Base-by-base conservation (phyloP, 2,329 filamentous ascomycete species). In the Fonsecaea erecta region DNA sequence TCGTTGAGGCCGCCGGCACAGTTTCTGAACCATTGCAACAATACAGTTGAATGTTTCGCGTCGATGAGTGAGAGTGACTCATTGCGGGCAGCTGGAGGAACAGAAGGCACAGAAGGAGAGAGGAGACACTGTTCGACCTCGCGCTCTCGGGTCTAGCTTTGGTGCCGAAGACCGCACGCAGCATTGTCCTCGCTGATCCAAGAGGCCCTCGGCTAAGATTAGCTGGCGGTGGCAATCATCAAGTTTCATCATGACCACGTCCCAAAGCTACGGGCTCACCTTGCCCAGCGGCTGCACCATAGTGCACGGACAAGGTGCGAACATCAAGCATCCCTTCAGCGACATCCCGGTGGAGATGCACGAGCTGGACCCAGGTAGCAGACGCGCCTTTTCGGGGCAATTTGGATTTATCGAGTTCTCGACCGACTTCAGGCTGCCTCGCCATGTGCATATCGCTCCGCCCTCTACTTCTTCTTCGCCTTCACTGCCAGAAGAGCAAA, bases 351-450 rank as follows among this genome's bases (percentile, higher is more conserved):
- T 68, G 12, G 54, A 58, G 21, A 67, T 69, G 67, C 65, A 68
- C 48, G 67, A 69, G 54, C 52, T 68, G 4, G 55, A 63, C 12
- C 63, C 66, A 11, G 64, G 65, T 28, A 59, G 52, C 16, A 18
- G 14, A 52, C 52, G n/a, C 21, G 30, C 43, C 9, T 68, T 68
- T 52, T 43, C 55, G 18, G 68, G 65, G 1, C 65, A 70, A 51
- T 18, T 70, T 21, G 65, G 68, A 1, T 63, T 70, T 26, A 70
- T 70, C 16, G 68, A 68, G 30, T 70, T 70, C 63, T 55, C 61
- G 16, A 70, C 60, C 8, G 57, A 60, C n/a, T 61, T 66, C 28
- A 60, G 65, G 4, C 52, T 68, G 18, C 65, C 66, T 2, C 57
- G 68, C 24, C 66, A 70, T 35, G 68, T 70, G 16, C 68, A 68